Percentiles rank a stretch among this genome's conserved stretches.
These are phyloP conservation scores for Fusarium setosum DNA, from an alignment of 2,329 filamentous ascomycete species.

Conservation along the genomic window DNA sequence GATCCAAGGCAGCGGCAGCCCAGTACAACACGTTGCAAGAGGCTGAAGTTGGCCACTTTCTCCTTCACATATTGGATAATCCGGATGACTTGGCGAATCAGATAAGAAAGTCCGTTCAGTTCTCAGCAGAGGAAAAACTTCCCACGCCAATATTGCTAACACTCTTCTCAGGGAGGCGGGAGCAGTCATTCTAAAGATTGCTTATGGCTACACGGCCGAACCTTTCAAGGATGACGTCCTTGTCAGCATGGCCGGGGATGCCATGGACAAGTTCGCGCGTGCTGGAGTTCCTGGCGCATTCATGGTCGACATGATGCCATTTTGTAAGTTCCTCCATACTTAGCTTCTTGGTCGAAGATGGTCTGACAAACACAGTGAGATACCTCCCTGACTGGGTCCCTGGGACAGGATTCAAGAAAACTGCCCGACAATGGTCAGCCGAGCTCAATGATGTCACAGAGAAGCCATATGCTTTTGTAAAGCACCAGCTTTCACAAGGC, in stretches of 20 bases:
- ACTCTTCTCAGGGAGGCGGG: conserved; percentile 22
- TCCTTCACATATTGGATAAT: conserved; percentile 47
- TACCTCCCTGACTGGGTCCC: conserved; percentile 32
- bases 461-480: conserved; percentile 30
- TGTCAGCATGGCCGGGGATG: conserved; percentile 27
- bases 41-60: conserved; percentile 47
- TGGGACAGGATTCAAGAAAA: conserved; percentile 20
- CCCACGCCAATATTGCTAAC: background rate
- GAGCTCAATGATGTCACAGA: conserved; percentile 13
- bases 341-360: background rate
- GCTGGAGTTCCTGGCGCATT: conserved; percentile 27
- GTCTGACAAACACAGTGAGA: conserved; percentile 5
- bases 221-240: conserved; percentile 25
- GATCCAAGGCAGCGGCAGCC: conserved; percentile 51
- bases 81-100: conserved; percentile 53
- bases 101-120: conserved; percentile 51
- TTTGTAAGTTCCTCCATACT: conserved; percentile 12
- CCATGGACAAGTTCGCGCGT: conserved; percentile 24
- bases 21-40: conserved; percentile 57
- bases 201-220: conserved; percentile 34
- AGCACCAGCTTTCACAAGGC: conserved; percentile 17
- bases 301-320: conserved; percentile 33
- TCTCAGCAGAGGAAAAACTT: background rate
- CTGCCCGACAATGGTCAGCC: conserved; percentile 13
- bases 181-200: conserved; percentile 31